Conservation (phyloP, 2,329 filamentous ascomycete species). For the Colletotrichum musicola region DNA sequence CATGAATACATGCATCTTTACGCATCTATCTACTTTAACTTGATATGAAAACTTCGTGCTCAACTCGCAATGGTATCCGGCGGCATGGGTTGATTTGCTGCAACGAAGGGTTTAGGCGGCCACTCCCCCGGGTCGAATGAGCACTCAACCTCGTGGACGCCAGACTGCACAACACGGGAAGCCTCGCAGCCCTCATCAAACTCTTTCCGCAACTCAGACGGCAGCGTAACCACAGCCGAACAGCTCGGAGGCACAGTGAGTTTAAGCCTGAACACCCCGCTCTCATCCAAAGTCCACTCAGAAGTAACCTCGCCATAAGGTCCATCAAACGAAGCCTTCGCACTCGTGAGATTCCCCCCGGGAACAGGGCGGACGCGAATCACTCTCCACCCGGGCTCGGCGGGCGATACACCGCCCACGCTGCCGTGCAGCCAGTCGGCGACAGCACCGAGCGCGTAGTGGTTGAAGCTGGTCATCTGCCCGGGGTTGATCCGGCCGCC, state of each 20-base stretch:
- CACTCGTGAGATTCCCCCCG: conserved; percentile 32
- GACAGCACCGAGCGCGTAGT: conserved; percentile 56
- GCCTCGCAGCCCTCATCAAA: conserved; percentile 8
- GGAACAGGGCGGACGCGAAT: conserved; percentile 31
- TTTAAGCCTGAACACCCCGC: conserved; percentile 14
- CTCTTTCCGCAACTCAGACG: conserved; percentile 16
- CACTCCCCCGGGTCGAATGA: conserved; percentile 23
- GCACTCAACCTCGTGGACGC: conserved; percentile 30
- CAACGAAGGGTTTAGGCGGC: conserved; percentile 20
- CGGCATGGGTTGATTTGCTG: conserved; percentile 26
- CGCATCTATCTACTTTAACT: too few species aligned
- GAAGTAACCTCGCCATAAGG: conserved; percentile 25
- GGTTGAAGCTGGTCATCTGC: conserved; percentile 57
- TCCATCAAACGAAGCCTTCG: conserved; percentile 27
- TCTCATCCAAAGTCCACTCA: conserved; percentile 15
- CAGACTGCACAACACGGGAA: conserved; percentile 7
- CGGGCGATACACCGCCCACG: conserved; percentile 42
- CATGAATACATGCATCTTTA: too few species aligned
- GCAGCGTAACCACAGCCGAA: conserved; percentile 22
- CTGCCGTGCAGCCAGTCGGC: conserved; percentile 52
- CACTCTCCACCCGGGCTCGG: conserved; percentile 43
- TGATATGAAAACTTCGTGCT: neutral
- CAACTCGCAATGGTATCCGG: neutral
- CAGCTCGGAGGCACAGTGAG: conserved; percentile 28
- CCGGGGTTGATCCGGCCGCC: conserved; percentile 54